Conservation (phyloP, 1,284 basidiomycete species). For the Sanghuangporus sanghuang region DNA sequence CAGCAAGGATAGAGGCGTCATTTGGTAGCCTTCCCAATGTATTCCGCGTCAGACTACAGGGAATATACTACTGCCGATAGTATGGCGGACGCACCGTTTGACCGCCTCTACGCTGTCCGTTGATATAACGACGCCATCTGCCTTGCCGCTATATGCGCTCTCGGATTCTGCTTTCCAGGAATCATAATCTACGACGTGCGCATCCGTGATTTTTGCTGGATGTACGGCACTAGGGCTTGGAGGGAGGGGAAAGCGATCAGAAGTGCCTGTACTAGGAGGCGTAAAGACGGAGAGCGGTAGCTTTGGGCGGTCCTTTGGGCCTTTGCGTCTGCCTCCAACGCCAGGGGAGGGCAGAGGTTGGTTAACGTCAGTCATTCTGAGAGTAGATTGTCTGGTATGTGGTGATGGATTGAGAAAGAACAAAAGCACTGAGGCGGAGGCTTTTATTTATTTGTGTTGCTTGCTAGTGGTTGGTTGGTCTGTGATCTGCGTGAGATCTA, state of each 20-base stretch:
- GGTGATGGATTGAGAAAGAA: not conserved
- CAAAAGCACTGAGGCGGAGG: not conserved
- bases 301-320: slow-evolving; percentile 55
- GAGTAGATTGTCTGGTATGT: not conserved
- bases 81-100: slow-evolving; percentile 19
- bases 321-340: slow-evolving; percentile 49
- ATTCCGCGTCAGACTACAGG: not conserved
- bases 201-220: slow-evolving; percentile 62
- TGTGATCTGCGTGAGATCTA: not conserved
- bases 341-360: slow-evolving; percentile 37
- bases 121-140: slow-evolving; percentile 49
- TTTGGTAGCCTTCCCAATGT: slow-evolving; percentile 24
- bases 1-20: slow-evolving; percentile 42
- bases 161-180: slow-evolving; percentile 52
- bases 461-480: no score
- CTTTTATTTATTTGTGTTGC: no score
- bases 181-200: slow-evolving; percentile 44
- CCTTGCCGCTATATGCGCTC: slow-evolving; percentile 38
- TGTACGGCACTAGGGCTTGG: slow-evolving; percentile 64
- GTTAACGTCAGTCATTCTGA: slow-evolving; percentile 26
- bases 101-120: slow-evolving; percentile 30
- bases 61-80: not conserved
- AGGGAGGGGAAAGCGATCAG: slow-evolving; percentile 60
- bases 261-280: slow-evolving; percentile 58
- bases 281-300: slow-evolving; percentile 70